Base-by-base conservation (phyloP, 169 alveolate genomes). In the Eimeria falciformis region DNA sequence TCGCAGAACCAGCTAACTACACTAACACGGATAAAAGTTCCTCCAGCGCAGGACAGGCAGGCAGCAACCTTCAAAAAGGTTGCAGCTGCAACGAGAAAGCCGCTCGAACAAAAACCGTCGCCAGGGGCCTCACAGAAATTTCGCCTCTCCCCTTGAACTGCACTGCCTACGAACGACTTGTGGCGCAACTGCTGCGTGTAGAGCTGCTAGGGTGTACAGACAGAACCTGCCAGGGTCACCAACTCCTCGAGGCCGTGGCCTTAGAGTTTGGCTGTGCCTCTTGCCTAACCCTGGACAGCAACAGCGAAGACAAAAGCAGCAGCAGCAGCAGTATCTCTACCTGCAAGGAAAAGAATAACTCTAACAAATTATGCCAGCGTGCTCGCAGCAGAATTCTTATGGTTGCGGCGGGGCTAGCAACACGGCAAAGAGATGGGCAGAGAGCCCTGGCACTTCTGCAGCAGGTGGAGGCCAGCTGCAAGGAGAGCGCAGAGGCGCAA, bases 391-490 rank as follows among this genome's bases (percentile, higher is more conserved):
- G 21, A n/a, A 71, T 71, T 21, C 17, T 71, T 5, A 46, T 71
- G 37, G 83, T 29, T 37, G 83, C 81, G 21, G 81, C 81, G 23
- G 53, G 25, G 40, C 81, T 25, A 14, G 81, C 81, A 0, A 50
- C 47, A 69, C 25, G 43, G 1, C 17, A 23, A 27, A 1, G 33
- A 7, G 47, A 69, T 23, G 50, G 23, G 47, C 27, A 5, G 17
- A 6, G 40, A 37, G 83, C 83, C 56, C 83, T 71, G 83, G 56
- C 6, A 53, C 83, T 29, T 46, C 83, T 71, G 58, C 50, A 53
- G 27, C 55, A 27, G n/a, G 55, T 71, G 21, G 56, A 29, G 23
- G 12, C 33, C 17, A 23, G 27, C 33, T 71, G 33, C n/a, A 4
- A 17, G 12, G 0, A 53, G 56, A 71, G 83, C 27, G 83, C 83